Conservation (phyloP, 306 rosid species). For the Citrullus mucosospermus region DNA sequence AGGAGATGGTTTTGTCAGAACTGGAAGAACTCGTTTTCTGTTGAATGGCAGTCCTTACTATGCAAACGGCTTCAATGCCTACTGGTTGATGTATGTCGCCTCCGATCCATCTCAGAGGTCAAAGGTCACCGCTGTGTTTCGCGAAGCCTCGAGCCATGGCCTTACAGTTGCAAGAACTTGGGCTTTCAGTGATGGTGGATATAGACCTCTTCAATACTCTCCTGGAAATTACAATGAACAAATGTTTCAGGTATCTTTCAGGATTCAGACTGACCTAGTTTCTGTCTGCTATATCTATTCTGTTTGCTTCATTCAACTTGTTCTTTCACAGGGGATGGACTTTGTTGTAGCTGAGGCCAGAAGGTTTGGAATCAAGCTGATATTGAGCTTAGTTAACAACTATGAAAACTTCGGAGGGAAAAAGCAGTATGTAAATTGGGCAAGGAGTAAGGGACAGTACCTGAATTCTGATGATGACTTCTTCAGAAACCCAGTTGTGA, state of each 20-base stretch:
- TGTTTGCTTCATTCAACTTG: background rate
- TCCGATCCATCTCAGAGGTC: conserved; percentile 76
- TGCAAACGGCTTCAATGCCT: conserved; percentile 89
- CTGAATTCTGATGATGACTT: conserved; percentile 81
- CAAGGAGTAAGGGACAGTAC: conserved; percentile 63
- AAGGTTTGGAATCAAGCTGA: conserved; percentile 68
- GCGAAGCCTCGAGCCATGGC: conserved; percentile 59
- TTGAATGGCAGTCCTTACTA: conserved; percentile 63
- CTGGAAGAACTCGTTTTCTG: conserved; percentile 55
- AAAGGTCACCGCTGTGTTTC: conserved; percentile 55
- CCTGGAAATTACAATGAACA: conserved; percentile 87
- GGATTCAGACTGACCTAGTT: background rate
- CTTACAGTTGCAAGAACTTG: conserved; percentile 89
- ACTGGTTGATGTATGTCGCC: conserved; percentile 82
- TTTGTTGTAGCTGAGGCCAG: conserved; percentile 78
- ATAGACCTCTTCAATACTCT: conserved; percentile 64
- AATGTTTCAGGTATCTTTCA: conserved; percentile 48
- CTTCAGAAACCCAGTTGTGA: conserved; percentile 58
- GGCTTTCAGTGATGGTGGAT: conserved; percentile 93
- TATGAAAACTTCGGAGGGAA: conserved; percentile 85
- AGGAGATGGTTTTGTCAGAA: conserved; percentile 54
- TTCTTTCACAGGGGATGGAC: conserved; percentile 61
- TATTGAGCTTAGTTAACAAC: conserved; percentile 83
- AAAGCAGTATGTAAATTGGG: conserved; percentile 95
- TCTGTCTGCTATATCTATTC: background rate